Base-by-base conservation (phyloP, 2,329 filamentous ascomycete species). In the Chaetomium sp. region DNA sequence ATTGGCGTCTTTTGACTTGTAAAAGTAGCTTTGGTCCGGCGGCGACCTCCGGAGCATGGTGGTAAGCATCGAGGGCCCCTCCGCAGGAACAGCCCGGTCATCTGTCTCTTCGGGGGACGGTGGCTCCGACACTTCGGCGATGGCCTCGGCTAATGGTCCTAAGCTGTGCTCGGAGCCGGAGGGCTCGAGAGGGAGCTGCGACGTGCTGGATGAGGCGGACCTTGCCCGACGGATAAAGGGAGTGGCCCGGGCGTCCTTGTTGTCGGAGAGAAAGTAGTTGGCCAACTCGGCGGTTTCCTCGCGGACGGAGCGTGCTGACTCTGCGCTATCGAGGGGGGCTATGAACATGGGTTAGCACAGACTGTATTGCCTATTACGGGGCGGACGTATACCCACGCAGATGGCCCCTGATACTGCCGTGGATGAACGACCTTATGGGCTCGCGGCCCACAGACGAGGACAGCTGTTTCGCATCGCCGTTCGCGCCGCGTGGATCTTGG, bases 271-370 rank as follows among this genome's bases (percentile, higher is more conserved):
- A 49, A 89, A 85, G 68, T 91, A 90, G 14, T 83, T 89, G 44
- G 91, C 91, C 55, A 96, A 78, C 71, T 95, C 89, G 51, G 90
- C 89, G 2, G 91, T 95, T 67, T 94, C 87, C 71, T 94, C 86
- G 61, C 91, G 86, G 42, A 96, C 87, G 61, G 85, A 88, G 57
- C 85, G 83, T 37, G 89, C 87, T 70, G 89, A 88, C 64, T 89
- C 82, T 14, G 83, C 80, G 63, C 82, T 87, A 67, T 92, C 88
- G 71, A 81, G 67, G 14, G 79, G 77, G 41, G 73, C 78, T 81
- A 61, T 32, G 43, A 50, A 11, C 38, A 36, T 12, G 11, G 49
- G 19, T 54, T 43, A 58, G 56, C 35, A 36, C 35, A 5, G 6
- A 9, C 8, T 27, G 4, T 37, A 9, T 19, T 5, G 33, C 0